Evolutionary conservation across 1,139 yeast genomes (phyloP).

Genomic region (Tardiomyces blankii): DNA sequence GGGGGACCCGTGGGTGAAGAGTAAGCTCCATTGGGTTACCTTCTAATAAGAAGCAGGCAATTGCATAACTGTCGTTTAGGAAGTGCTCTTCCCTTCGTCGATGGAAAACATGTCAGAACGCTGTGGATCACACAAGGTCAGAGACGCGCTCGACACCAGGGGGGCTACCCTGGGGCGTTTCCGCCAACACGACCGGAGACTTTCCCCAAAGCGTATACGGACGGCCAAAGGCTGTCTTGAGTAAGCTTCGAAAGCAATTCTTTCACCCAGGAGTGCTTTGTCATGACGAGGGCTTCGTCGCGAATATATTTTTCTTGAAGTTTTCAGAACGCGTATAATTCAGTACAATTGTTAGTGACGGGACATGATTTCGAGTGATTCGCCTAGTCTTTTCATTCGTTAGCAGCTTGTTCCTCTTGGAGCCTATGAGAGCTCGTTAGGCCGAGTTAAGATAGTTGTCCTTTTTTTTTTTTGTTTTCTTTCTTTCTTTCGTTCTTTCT

Average conservation of each 20-base stretch:
- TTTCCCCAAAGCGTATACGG: constrained; percentile 21
- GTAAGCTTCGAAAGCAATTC: constrained; percentile 21
- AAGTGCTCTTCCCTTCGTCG: constrained; percentile 9
- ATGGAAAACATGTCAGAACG: constrained; percentile 4
- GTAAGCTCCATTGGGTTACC: constrained; percentile 24
- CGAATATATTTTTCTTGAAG: constrained; percentile 2
- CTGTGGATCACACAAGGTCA: constrained; percentile 2
- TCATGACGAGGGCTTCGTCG: constrained; percentile 6
- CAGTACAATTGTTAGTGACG: too few relatives aligned
- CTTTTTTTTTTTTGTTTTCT: too few relatives aligned
- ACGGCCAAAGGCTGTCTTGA: constrained; percentile 6
- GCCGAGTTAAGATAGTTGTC: too few relatives aligned
- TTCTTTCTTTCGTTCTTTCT: too few relatives aligned
- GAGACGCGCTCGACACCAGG: constrained; percentile 2
- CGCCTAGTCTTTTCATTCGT: too few relatives aligned
- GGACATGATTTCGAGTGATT: too few relatives aligned
- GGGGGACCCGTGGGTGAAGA: constrained; percentile 13
- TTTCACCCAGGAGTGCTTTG: constrained; percentile 4
- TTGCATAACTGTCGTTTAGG: constrained; percentile 21
- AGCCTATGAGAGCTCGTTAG: too few relatives aligned
- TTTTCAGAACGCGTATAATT: background rate
- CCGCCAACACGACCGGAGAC: constrained; percentile 23
- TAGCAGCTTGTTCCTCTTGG: too few relatives aligned
- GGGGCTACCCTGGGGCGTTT: constrained; percentile 11
- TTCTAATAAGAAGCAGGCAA: constrained; percentile 2